phyloP scores from a whole-genome alignment of 768 basidiomycete species.

The Filobasidium floriforme region DNA sequence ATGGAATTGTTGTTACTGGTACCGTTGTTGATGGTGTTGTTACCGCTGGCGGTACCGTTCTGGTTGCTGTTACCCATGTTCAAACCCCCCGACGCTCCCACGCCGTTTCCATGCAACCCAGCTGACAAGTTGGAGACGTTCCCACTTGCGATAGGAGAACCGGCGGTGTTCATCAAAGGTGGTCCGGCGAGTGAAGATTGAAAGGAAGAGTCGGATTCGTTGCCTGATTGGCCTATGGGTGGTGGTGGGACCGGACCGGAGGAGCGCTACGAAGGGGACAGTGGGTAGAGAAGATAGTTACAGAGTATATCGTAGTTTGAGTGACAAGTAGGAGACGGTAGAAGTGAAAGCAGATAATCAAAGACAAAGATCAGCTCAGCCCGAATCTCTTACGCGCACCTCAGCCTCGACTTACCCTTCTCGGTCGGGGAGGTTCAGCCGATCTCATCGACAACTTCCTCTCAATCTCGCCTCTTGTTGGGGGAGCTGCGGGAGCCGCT shows the following conservation, averaged over 20 bases:
- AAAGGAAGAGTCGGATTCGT: constrained; percentile 41
- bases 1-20: constrained; percentile 22
- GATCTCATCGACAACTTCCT: constrained; percentile 39
- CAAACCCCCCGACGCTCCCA: not conserved
- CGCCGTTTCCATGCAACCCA: not conserved
- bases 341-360: not conserved
- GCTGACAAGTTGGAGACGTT: not conserved
- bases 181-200: constrained; percentile 23
- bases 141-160: not conserved
- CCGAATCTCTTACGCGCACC: not conserved
- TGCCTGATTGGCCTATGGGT: constrained; percentile 17
- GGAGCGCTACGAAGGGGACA: not conserved
- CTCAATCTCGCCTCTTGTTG: constrained; percentile 37
- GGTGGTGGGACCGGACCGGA: not conserved
- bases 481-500: constrained; percentile 30
- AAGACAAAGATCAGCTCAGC: not conserved
- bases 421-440: constrained; percentile 11
- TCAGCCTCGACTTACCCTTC: not conserved
- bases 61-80: constrained; percentile 3
- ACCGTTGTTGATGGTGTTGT: not conserved
- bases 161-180: not conserved
- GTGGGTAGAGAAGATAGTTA: too few relatives aligned
- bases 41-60: too few relatives aligned
- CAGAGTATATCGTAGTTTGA: not conserved
- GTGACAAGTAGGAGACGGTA: not conserved